Evolutionary conservation across 192 early-diverging fungal genomes (phyloP), one percentile per base, ranked within the genome.

Genomic region (Linderina pennispora): DNA sequence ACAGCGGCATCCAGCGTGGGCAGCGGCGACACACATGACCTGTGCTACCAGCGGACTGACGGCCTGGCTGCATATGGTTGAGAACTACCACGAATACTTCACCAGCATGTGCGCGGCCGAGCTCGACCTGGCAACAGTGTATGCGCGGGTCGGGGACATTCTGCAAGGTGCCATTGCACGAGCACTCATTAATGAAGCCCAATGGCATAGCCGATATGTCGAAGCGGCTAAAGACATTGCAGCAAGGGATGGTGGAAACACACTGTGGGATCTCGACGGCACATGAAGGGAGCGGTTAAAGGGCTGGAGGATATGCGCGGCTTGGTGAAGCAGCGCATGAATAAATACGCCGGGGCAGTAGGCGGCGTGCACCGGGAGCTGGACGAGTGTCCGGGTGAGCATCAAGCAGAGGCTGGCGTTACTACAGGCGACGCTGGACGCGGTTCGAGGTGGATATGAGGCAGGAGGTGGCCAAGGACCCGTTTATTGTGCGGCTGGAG

Each of bases 31-130:
- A 19, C 23, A 9, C 32, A 55, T 48, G 67, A 71, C 43, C 25
- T 71, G 13, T 63, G 60, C 48, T 43, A 55, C 48, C 67, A 71
- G 55, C 43, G 67, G n/a, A 17, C 67, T 71, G 32, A 34, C 36
- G 22, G 57, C 55, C 22, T 71, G 67, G 67, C 43, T 52, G 43
- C 43, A 50, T 18, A 48, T 55, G 13, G 61, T 64, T 1, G 51
- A 53, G 15, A 63, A 63, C 55, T 55, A 71, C 52, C 52, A 48
- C 1, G 67, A 63, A 48, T 71, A 38, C 45, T 64, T 71, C 9
- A 35, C 14, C n/a, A 71, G 67, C 52, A 71, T 71, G 67, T 60
- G 53, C 5, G 67, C 67, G 4, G 67, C 67, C 8, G 67, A 71
- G 40, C 47, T 63, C 21, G 67, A 71, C 31, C 60, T 71, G 25